Conservation (phyloP, 805 yeast species). For the Saccharomycodes ludwigii region DNA sequence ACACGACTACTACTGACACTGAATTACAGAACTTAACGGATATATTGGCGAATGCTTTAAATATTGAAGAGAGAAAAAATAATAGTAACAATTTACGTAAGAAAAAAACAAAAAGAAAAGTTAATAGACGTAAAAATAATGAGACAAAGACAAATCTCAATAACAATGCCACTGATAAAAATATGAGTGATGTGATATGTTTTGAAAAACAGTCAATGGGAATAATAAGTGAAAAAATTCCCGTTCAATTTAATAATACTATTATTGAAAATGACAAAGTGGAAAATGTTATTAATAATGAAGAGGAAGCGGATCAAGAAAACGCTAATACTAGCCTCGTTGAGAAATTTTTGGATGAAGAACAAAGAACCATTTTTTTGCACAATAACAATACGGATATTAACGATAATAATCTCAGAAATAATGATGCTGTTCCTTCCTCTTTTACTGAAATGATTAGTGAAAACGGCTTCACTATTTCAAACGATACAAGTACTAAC, state of each 20-base stretch:
- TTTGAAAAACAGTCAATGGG: too few relatives aligned
- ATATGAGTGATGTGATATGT: conserved; percentile 2
- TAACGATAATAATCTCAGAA: background rate
- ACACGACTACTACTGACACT: too few relatives aligned
- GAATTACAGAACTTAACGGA: too few relatives aligned
- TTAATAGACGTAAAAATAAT: conserved; percentile 3
- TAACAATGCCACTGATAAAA: conserved; percentile 2
- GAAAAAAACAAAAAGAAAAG: too few relatives aligned
- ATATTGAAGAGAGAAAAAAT: too few relatives aligned
- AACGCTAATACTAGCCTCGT: background rate
- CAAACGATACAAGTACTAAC: too few relatives aligned
- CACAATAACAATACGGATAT: conserved; percentile 11
- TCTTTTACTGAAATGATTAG: conserved; percentile 1
- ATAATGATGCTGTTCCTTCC: background rate
- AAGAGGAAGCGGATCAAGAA: background rate
- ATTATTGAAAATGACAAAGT: background rate
- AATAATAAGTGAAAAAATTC: background rate
- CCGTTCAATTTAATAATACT: background rate
- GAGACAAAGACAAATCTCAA: conserved; percentile 2
- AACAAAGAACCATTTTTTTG: background rate
- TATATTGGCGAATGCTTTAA: too few relatives aligned
- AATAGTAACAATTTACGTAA: too few relatives aligned
- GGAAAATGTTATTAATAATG: background rate
- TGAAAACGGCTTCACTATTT: too few relatives aligned
- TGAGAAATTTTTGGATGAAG: conserved; percentile 1